Conservation (phyloP, 139 green algal species). For the Ettlia oleoabundans region DNA sequence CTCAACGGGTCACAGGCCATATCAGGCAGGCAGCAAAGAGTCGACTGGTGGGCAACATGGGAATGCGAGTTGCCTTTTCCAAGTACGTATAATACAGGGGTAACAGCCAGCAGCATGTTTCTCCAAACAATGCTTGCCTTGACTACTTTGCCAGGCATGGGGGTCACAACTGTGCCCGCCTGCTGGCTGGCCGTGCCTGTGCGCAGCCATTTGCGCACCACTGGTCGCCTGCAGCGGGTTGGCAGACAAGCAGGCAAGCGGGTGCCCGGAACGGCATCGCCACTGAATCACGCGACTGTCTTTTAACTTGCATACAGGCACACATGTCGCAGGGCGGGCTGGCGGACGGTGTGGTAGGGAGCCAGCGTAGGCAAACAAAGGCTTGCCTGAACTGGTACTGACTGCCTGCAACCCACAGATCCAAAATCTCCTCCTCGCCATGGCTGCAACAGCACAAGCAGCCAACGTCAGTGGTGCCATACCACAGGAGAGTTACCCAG, state of each 20-base stretch:
- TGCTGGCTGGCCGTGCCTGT: conserved; percentile 14
- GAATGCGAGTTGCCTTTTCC: too few species aligned
- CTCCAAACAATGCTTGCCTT: conserved; percentile 36
- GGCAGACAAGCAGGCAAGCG: too few species aligned
- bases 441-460: conserved; percentile 27
- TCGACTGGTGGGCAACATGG: too few species aligned
- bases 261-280: too few species aligned
- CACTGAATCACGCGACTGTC: too few species aligned
- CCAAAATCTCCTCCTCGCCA: conserved; percentile 60
- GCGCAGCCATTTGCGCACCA: conserved; percentile 55
- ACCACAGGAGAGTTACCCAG: too few species aligned
- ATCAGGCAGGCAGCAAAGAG: too few species aligned
- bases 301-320: too few species aligned
- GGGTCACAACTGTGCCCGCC: conserved; percentile 55
- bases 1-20: too few species aligned
- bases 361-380: neutral
- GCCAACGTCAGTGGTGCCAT: neutral
- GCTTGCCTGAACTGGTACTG: conserved; percentile 62
- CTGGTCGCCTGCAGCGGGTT: conserved; percentile 39
- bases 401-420: conserved; percentile 63
- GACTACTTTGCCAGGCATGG: conserved; percentile 79
- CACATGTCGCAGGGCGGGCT: too few species aligned
- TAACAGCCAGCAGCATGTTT: neutral
- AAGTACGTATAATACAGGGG: neutral
- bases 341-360: neutral